Percentiles rank a stretch among this genome's conserved stretches.
Conservation (phyloP, 2,329 filamentous ascomycete genomes). For the Fusarium neocosmosporiellum region DNA sequence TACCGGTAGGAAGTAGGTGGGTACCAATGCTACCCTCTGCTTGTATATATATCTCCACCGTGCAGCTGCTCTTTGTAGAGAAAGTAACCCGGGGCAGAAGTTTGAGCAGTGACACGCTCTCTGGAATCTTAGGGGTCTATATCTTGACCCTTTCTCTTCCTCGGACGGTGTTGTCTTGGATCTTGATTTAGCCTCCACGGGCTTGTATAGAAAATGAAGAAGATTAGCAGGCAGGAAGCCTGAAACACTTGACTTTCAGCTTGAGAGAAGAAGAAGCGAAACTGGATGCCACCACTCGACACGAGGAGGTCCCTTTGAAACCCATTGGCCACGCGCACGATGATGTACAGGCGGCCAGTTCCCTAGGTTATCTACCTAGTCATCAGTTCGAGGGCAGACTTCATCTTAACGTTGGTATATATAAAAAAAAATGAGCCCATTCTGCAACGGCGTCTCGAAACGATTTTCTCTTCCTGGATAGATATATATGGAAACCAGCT, state of each 20-base stretch:
- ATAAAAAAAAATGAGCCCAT: neutral
- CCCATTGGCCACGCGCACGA: neutral
- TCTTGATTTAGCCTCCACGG: too few species aligned
- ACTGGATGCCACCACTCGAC: too few species aligned
- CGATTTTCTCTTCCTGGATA: neutral
- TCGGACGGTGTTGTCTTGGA: too few species aligned
- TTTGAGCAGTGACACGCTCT: neutral
- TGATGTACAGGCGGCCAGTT: accelerated
- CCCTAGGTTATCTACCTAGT: too few species aligned
- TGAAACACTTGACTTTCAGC: too few species aligned
- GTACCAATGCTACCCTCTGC: neutral
- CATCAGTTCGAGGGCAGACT: neutral
- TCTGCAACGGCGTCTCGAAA: neutral
- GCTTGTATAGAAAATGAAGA: too few species aligned
- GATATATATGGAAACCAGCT: neutral
- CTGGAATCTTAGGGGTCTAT: too few species aligned
- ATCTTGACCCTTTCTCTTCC: too few species aligned
- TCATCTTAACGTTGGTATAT: neutral
- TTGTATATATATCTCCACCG: neutral
- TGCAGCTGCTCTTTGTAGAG: neutral
- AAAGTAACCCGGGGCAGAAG: neutral
- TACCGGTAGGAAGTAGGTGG: neutral
- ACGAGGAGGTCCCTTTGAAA: too few species aligned
- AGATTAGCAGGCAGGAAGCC: too few species aligned
- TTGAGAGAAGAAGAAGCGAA: too few species aligned